Evolutionary conservation across 257 asterid genomes (phyloP).

Genomic region (Solanum clarkiae): DNA sequence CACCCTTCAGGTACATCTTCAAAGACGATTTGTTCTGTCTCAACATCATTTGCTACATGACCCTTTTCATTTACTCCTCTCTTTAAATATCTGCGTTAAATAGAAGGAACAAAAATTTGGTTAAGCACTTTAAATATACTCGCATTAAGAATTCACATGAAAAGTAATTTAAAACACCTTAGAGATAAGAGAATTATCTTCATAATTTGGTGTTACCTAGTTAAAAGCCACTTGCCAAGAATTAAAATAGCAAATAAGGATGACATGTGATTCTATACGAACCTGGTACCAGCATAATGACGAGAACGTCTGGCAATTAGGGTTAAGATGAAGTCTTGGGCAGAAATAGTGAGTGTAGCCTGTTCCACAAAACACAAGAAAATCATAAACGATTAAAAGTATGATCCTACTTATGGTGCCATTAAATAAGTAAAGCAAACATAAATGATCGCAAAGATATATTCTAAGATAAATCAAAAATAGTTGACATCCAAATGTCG

Average conservation of each 20-base stretch:
- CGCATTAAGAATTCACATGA: neutral
- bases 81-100: conserved; percentile 46
- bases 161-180: neutral
- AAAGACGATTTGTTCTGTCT: conserved; percentile 86
- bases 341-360: conserved; percentile 55
- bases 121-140: neutral
- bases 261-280: neutral
- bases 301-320: conserved; percentile 96
- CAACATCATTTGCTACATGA: conserved; percentile 92
- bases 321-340: conserved; percentile 48
- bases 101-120: neutral
- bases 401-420: neutral
- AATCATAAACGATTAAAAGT: neutral
- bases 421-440: neutral
- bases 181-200: neutral
- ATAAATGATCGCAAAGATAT: neutral
- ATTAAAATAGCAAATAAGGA: neutral
- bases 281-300: conserved; percentile 99
- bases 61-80: conserved; percentile 95
- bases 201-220: neutral
- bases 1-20: conserved; percentile 52
- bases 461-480: neutral
- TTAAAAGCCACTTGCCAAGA: neutral
- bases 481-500: neutral
- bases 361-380: conserved; percentile 10